phyloP scores from a whole-genome alignment of 345 rosid species.

The Pseudoturritis turrita region DNA sequence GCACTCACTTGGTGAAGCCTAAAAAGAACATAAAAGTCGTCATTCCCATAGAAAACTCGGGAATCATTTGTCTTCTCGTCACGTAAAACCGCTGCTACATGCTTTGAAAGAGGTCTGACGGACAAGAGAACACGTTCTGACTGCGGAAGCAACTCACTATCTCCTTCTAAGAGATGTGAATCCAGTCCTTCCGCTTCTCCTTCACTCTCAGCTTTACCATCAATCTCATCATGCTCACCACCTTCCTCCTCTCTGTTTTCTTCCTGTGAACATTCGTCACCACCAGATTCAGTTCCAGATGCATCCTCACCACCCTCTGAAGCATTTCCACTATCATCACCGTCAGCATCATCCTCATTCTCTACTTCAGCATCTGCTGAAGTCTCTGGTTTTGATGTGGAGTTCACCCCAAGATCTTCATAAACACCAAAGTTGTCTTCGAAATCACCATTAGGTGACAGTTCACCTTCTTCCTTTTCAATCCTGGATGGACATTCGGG shows the following conservation, averaged over 20 bases:
- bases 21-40: conserved; percentile 81
- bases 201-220: conserved; percentile 88
- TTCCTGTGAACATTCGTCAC: conserved; percentile 76
- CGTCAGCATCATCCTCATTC: conserved; percentile 71
- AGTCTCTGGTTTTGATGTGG: conserved; percentile 38
- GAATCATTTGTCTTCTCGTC: conserved; percentile 40
- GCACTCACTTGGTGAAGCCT: conserved; percentile 86
- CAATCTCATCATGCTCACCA: conserved; percentile 62
- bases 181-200: conserved; percentile 63
- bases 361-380: conserved; percentile 47
- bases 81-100: conserved; percentile 42
- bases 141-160: conserved; percentile 38
- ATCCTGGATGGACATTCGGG: conserved; percentile 44
- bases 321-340: conserved; percentile 74
- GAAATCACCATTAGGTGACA: conserved; percentile 76
- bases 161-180: conserved; percentile 49
- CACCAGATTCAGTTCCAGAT: conserved; percentile 77
- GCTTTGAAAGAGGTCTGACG: conserved; percentile 78
- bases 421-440: conserved; percentile 59
- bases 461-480: conserved; percentile 96
- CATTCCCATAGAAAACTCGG: conserved; percentile 78
- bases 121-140: conserved; percentile 57
- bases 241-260: conserved; percentile 82
- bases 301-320: conserved; percentile 78
- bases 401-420: conserved; percentile 43